Conservation (phyloP, 192 early-diverging fungal species). For the Coemansia sp. region DNA sequence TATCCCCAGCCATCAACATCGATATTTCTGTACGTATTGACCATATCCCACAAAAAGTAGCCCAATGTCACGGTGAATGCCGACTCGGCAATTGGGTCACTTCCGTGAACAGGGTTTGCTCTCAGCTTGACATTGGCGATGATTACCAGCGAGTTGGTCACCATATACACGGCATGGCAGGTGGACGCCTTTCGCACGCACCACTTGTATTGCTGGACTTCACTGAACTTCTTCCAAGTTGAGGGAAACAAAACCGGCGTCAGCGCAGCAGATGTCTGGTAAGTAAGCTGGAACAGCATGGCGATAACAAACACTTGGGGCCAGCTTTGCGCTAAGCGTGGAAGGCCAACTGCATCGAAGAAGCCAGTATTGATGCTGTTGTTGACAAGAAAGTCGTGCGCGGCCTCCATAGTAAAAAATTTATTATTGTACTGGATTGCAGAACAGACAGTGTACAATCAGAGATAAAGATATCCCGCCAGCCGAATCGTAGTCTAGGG, state of each 20-base stretch:
- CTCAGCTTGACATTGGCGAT: slow-evolving; percentile 64
- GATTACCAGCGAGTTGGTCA: slow-evolving; percentile 62
- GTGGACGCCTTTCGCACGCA: slow-evolving; percentile 78
- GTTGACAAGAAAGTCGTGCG: slow-evolving; percentile 28
- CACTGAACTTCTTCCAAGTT: slow-evolving; percentile 63
- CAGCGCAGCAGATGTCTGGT: slow-evolving; percentile 56
- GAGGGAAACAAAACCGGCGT: slow-evolving; percentile 63
- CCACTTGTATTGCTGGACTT: slow-evolving; percentile 64
- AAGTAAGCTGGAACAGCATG: slow-evolving; percentile 58
- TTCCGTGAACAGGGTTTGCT: slow-evolving; percentile 69
- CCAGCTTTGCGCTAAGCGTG: slow-evolving; percentile 65
- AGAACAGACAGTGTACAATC: not conserved
- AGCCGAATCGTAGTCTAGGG: not conserved
- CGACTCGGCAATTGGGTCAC: slow-evolving; percentile 66
- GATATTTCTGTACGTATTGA: slow-evolving; percentile 69
- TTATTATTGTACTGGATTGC: slow-evolving; percentile 3
- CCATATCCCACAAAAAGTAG: slow-evolving; percentile 92
- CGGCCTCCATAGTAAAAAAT: slow-evolving; percentile 22
- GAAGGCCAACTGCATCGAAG: slow-evolving; percentile 61
- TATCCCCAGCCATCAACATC: slow-evolving; percentile 76
- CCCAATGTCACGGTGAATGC: slow-evolving; percentile 81
- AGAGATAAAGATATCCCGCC: not conserved
- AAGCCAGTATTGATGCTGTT: slow-evolving; percentile 28
- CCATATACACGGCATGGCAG: slow-evolving; percentile 68
- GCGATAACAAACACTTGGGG: slow-evolving; percentile 57